These are phyloP conservation scores for Paraphaeosphaeria minitans DNA, from an alignment of 2,329 filamentous ascomycete genomes.

Conservation along the genomic window DNA sequence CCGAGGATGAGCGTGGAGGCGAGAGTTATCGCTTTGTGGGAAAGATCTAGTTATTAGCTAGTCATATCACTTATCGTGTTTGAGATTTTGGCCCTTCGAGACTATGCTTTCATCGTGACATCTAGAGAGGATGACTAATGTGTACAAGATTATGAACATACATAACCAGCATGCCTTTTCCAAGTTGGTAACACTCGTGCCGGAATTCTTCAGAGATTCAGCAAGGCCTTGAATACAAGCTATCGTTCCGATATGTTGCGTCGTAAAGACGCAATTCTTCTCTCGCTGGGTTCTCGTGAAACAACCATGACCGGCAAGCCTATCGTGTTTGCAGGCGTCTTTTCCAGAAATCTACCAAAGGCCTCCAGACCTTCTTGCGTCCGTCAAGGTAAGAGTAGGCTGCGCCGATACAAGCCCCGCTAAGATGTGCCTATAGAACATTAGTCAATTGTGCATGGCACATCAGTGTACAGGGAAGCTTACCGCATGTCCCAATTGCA, in stretches of 20 bases:
- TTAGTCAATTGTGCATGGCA: slow-evolving; percentile 18
- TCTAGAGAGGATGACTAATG: neutral
- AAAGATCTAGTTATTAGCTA: too few relatives aligned
- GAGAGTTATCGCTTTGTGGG: too few relatives aligned
- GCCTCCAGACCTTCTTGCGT: slow-evolving; percentile 41
- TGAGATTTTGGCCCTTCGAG: too few relatives aligned
- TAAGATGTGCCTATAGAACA: slow-evolving; percentile 36
- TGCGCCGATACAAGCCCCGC: slow-evolving; percentile 35
- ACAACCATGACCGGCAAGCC: too few relatives aligned
- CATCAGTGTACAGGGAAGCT: slow-evolving; percentile 14
- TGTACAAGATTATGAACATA: neutral
- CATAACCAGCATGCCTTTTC: neutral
- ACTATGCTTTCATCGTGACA: neutral
- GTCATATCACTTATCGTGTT: too few relatives aligned
- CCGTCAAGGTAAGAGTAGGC: slow-evolving; percentile 43
- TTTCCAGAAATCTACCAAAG: slow-evolving; percentile 38
- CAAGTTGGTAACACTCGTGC: too few relatives aligned
- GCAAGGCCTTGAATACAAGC: too few relatives aligned
- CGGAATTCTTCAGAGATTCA: too few relatives aligned
- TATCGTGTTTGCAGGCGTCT: slow-evolving; percentile 17
- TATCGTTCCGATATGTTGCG: too few relatives aligned
- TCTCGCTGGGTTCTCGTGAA: too few relatives aligned
- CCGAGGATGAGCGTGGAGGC: too few relatives aligned
- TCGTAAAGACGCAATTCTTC: too few relatives aligned
- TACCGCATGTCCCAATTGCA: slow-evolving; percentile 44